Conservation (phyloP, 2,329 filamentous ascomycete species). For the Aspergillus jensenii region DNA sequence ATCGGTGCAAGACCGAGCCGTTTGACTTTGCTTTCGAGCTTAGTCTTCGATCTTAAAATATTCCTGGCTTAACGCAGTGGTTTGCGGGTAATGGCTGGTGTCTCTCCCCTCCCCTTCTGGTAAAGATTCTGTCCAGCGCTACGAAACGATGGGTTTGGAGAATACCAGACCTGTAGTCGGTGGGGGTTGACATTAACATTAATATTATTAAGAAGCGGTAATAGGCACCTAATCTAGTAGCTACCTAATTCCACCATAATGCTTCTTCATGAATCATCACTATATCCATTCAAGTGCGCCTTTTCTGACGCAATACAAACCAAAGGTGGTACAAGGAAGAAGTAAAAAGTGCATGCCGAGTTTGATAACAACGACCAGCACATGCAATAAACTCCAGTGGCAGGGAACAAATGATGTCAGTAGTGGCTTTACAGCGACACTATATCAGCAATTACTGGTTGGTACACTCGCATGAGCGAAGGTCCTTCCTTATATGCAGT, state of each 20-base stretch:
- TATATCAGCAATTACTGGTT: not conserved
- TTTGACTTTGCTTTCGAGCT: constrained; percentile 8
- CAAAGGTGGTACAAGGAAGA: constrained; percentile 4
- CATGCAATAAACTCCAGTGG: constrained; percentile 7
- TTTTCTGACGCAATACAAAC: not conserved
- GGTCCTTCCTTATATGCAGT: not conserved
- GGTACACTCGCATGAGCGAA: not conserved
- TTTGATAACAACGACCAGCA: constrained; percentile 1
- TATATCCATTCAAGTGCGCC: constrained; percentile 11
- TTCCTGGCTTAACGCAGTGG: not conserved
- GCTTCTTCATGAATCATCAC: constrained; percentile 13
- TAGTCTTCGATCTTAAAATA: not conserved
- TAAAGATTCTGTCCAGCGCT: not conserved
- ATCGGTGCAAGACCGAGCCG: not conserved
- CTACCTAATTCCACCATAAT: constrained; percentile 3
- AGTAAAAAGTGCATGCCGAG: not conserved
- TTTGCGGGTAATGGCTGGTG: not conserved
- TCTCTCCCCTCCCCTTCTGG: not conserved
- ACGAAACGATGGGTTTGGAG: not conserved
- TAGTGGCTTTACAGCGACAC: not conserved
- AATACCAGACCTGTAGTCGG: not conserved
- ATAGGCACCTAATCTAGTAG: not conserved
- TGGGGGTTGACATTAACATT: constrained; percentile 11
- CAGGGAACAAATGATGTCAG: not conserved
- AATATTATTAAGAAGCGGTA: constrained; percentile 12